phyloP scores from a whole-genome alignment of 345 rosid genomes.

The Cochlearia excelsa region DNA sequence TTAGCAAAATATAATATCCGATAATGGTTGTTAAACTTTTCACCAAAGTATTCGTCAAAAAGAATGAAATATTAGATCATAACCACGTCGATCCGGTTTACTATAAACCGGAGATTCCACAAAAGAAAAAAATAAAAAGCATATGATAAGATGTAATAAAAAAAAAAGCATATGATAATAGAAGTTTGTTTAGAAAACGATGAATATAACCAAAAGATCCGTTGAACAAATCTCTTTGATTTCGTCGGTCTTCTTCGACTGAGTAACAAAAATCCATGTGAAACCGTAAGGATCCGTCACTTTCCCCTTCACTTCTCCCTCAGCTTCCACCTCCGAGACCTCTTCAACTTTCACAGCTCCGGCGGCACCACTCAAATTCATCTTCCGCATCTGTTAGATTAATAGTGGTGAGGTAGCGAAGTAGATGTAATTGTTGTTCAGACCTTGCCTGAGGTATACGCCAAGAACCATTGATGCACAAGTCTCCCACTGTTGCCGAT shows the following conservation, averaged over 20 bases:
- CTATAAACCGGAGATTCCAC: slow-evolving; percentile 8
- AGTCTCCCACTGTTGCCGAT: no score
- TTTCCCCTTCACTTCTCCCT: slow-evolving; percentile 55
- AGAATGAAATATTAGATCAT: slow-evolving; percentile 17
- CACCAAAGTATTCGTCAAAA: slow-evolving; percentile 16
- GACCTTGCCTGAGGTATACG: no score
- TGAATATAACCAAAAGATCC: background rate
- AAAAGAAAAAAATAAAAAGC: slow-evolving; percentile 24
- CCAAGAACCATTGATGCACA: no score
- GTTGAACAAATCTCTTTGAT: slow-evolving; percentile 22
- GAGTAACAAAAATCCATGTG: slow-evolving; percentile 60
- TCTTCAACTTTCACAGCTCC: slow-evolving; percentile 65
- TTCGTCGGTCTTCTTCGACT: slow-evolving; percentile 36
- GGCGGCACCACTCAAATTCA: slow-evolving; percentile 51
- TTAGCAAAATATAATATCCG: background rate
- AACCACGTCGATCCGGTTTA: slow-evolving; percentile 23
- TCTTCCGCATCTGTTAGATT: no score
- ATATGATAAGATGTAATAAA: no score
- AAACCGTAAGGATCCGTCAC: slow-evolving; percentile 81
- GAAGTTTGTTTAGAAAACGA: slow-evolving; percentile 22
- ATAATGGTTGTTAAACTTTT: background rate
- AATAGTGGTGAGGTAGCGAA: no score
- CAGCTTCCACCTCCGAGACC: slow-evolving; percentile 40
- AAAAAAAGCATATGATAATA: background rate
- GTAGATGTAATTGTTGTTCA: no score